Evolutionary conservation across 2,329 filamentous ascomycete species (phyloP), one percentile per base, ranked within the genome.

Genomic region (Plectosphaerella sp.): DNA sequence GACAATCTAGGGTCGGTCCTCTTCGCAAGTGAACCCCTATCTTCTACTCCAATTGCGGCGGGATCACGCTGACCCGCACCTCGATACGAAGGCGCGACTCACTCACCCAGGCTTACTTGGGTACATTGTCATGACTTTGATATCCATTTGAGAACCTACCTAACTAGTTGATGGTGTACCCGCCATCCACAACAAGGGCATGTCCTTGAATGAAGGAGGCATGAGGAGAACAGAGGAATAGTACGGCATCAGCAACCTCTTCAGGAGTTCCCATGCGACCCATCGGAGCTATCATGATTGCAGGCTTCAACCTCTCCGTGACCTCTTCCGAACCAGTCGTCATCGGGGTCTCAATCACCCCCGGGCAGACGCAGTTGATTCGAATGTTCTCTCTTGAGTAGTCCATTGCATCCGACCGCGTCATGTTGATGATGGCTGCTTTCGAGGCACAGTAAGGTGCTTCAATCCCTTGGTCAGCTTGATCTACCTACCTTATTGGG

Each of bases 311-410:
- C n/a, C 66, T 58, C 42, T 70, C 63, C 3, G 61, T 63, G 2
- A 72, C 60, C 49, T 76, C 74, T 5, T 66, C 58, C 3, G 67
- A 68, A 7, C 66, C 62, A 11, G 67, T 74, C 4, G 73, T 74
- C 67, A 78, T 72, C 0, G 72, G 72, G 3, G 75, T 78, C 39
- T 72, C 71, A 42, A 78, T 86, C 58, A 87, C 84, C 0, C 86
- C 86, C 0, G 86, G 85, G 45, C 81, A 86, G 52, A 89, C 78
- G 25, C 82, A 87, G 66, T 89, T 72, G 22, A 72, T 59, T 14
- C 70, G 60, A 47, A 72, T 70, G 1, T 61, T 62, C 37, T 72
- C 66, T 2, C 56, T 56, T 0, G 79, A 76, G 58, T 83, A 82
- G 56, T 84, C 76, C 18, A 82, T 80, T 1, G 78, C 79, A 56